A percentile compares a stretch with the other conserved stretches of the same genome.
Evolutionary conservation across 225 moss, liverwort and hornwort genomes (phyloP).

Genomic region (Sphagnum contortum): DNA sequence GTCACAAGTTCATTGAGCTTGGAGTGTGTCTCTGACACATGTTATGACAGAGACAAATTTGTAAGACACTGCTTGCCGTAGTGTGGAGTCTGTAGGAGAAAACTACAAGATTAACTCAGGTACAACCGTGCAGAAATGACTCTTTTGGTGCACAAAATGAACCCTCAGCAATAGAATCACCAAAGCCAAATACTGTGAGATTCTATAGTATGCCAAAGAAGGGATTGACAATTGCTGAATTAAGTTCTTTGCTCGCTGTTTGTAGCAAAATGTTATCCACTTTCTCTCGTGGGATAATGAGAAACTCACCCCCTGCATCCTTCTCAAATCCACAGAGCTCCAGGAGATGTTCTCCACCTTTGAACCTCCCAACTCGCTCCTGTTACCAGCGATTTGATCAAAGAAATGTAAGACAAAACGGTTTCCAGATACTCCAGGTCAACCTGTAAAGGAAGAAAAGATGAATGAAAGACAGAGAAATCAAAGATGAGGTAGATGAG

Average conservation of each 20-base stretch:
- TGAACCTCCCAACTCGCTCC: constrained; percentile 89
- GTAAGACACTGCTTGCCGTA: too few species aligned
- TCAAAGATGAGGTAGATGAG: not conserved
- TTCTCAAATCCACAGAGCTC: constrained; percentile 84
- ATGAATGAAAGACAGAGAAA: not conserved
- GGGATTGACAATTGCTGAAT: constrained; percentile 83
- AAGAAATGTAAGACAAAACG: too few species aligned
- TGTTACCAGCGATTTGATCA: constrained; percentile 11
- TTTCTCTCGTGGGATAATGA: constrained; percentile 55
- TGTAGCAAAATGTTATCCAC: constrained; percentile 62
- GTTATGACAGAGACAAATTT: too few species aligned
- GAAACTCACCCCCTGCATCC: constrained; percentile 54
- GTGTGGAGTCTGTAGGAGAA: too few species aligned
- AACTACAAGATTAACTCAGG: too few species aligned
- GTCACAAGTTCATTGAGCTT: too few species aligned
- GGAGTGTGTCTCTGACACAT: too few species aligned
- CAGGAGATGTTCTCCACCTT: constrained; percentile 69
- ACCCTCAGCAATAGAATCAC: too few species aligned
- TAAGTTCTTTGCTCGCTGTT: constrained; percentile 77
- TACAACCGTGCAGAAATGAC: too few species aligned
- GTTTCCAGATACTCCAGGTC: too few species aligned
- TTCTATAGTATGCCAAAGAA: constrained; percentile 80
- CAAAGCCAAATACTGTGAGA: too few species aligned
- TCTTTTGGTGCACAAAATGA: too few species aligned
- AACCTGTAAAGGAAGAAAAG: not conserved